Evolutionary conservation across 768 basidiomycete genomes (phyloP).

Genomic region (Lyophyllum atratum): DNA sequence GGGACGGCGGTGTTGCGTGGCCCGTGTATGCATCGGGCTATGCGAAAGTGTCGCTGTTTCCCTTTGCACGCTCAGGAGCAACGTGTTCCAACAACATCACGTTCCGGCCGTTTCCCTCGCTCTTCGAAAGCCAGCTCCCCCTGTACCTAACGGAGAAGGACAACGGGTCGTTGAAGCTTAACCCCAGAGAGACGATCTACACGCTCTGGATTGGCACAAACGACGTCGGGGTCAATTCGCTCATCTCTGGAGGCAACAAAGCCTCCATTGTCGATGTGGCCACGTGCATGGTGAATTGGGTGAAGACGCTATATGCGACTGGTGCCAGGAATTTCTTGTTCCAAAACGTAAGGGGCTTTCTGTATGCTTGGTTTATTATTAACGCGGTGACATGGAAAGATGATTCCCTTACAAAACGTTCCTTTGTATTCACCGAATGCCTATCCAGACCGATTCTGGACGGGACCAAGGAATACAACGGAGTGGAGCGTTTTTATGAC

Average conservation of each 20-base stretch:
- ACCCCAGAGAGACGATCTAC: conserved; percentile 53
- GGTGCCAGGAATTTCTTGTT: conserved; percentile 71
- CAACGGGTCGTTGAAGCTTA: conserved; percentile 41
- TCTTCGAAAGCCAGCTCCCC: conserved; percentile 62
- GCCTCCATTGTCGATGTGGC: conserved; percentile 62
- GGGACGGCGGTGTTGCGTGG: conserved; percentile 55
- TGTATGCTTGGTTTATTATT: background rate
- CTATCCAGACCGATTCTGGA: conserved; percentile 55
- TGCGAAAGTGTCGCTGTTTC: conserved; percentile 51
- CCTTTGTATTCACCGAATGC: conserved; percentile 48
- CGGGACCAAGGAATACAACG: conserved; percentile 50
- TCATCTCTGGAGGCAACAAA: conserved; percentile 51
- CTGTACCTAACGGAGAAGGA: conserved; percentile 44
- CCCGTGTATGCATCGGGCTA: conserved; percentile 61
- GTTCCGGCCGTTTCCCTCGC: conserved; percentile 54
- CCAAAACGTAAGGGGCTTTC: conserved; percentile 53
- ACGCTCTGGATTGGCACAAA: conserved; percentile 72
- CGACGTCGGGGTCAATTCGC: conserved; percentile 56
- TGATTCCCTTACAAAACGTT: conserved; percentile 55
- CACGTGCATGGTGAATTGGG: conserved; percentile 60
- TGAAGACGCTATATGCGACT: conserved; percentile 52
- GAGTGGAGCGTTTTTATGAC: conserved; percentile 59
- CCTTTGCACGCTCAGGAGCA: conserved; percentile 63
- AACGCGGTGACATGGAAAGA: conserved; percentile 32
- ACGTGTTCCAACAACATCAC: conserved; percentile 69